phyloP scores from a whole-genome alignment of 1,284 basidiomycete species.

The Erythrobasidium hasegawianum region DNA sequence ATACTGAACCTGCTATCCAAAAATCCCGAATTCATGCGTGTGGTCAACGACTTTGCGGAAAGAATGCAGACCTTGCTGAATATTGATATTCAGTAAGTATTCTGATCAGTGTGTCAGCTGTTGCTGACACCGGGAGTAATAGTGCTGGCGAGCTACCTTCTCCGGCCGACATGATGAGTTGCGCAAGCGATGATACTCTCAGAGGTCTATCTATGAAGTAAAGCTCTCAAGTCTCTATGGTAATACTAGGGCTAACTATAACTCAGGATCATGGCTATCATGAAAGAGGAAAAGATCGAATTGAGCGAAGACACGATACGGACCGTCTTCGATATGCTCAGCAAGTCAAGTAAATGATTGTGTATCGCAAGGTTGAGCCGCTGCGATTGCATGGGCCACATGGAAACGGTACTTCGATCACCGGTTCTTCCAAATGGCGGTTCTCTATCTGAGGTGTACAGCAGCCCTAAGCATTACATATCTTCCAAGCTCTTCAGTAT shows the following conservation, averaged over 20 bases:
- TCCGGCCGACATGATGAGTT: conserved; percentile 21
- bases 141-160: conserved; percentile 22
- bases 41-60: conserved; percentile 18
- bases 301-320: conserved; percentile 23
- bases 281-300: conserved; percentile 25
- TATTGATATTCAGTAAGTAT: conserved; percentile 22
- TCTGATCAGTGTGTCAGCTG: not conserved
- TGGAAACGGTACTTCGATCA: too few relatives aligned
- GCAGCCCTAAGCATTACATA: not conserved
- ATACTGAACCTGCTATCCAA: conserved; percentile 26
- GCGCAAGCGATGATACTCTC: conserved; percentile 15
- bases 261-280: conserved; percentile 15
- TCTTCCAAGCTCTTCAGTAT: conserved; percentile 22
- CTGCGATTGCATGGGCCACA: too few relatives aligned
- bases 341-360: not conserved
- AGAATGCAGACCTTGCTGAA: conserved; percentile 25
- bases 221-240: not conserved
- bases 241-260: not conserved
- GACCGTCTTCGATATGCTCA: conserved; percentile 18
- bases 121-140: too few relatives aligned
- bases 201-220: conserved; percentile 16
- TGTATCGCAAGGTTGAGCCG: too few relatives aligned
- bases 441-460: too few relatives aligned
- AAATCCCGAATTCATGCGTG: conserved; percentile 21
- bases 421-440: too few relatives aligned